These are phyloP conservation scores for Torulaspora franciscae DNA, from an alignment of 805 yeast species.

Conservation along the genomic window DNA sequence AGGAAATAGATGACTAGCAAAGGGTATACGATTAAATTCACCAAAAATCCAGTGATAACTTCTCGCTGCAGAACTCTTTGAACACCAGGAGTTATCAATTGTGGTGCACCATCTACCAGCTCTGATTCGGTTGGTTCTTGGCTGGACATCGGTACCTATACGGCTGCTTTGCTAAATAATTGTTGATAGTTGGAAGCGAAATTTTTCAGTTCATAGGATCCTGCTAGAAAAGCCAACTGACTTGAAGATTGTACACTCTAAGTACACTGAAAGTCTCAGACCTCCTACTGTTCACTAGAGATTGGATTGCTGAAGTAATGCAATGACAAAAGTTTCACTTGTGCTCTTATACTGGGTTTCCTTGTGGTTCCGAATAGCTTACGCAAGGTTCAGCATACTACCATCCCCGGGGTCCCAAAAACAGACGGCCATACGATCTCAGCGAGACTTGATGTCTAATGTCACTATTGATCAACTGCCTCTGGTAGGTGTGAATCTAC, in stretches of 20 bases:
- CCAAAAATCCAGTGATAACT: constrained; percentile 30
- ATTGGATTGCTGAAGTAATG: background rate
- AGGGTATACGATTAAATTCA: constrained; percentile 36
- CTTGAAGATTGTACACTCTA: background rate
- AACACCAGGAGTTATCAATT: constrained; percentile 27
- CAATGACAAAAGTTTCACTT: background rate
- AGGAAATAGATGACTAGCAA: constrained; percentile 26
- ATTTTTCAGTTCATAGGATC: constrained; percentile 1
- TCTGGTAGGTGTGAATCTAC: constrained; percentile 39
- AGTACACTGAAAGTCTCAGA: background rate
- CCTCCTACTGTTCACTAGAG: background rate
- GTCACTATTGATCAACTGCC: constrained; percentile 39
- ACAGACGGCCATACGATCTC: constrained; percentile 40
- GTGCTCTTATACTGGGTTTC: constrained; percentile 1
- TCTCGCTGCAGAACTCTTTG: constrained; percentile 30
- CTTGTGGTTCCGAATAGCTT: constrained; percentile 5
- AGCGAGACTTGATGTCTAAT: constrained; percentile 44
- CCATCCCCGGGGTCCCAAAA: constrained; percentile 31
- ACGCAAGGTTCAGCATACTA: background rate
- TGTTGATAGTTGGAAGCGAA: background rate
- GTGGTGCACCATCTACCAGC: constrained; percentile 12
- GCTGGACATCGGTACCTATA: constrained; percentile 4
- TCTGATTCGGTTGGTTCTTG: constrained; percentile 2
- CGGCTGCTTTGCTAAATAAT: background rate
- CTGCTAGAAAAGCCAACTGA: background rate